Evolutionary conservation across 148 eudicot species (phyloP).

Genomic region (Suaeda aralocaspica): DNA sequence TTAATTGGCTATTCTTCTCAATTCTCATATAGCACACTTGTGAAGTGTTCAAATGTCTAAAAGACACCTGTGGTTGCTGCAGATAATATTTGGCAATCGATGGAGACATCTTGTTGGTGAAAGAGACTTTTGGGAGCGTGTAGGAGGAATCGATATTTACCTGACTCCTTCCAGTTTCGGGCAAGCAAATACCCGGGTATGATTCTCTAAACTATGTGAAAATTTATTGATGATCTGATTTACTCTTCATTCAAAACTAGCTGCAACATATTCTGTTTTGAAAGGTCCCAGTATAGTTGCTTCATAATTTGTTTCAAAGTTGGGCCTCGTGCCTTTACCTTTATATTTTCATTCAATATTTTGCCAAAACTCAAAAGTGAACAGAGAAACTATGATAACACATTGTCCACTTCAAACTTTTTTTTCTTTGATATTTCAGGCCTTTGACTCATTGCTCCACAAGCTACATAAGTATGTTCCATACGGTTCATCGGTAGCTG

Average conservation of each 20-base stretch:
- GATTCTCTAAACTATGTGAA: background rate
- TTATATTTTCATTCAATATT: too few species aligned
- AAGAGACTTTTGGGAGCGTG: conserved; percentile 95
- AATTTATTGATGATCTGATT: background rate
- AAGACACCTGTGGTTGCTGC: conserved; percentile 25
- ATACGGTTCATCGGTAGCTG: conserved; percentile 79
- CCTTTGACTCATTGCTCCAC: conserved; percentile 85
- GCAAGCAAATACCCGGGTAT: conserved; percentile 94
- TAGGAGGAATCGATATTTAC: conserved; percentile 90
- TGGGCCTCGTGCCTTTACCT: too few species aligned
- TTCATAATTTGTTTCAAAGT: background rate
- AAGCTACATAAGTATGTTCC: conserved; percentile 87
- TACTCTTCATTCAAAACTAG: background rate
- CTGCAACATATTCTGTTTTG: background rate
- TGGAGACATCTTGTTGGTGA: conserved; percentile 98
- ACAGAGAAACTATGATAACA: too few species aligned
- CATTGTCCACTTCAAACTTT: conserved; percentile 1
- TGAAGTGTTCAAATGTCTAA: conserved; percentile 8
- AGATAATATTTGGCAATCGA: conserved; percentile 94
- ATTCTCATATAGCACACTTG: background rate
- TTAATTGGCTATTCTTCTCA: background rate
- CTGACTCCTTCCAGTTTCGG: conserved; percentile 94
- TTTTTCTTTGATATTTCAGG: conserved; percentile 38
- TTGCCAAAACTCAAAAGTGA: too few species aligned
- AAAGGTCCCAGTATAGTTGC: background rate